Conservation (phyloP, 2,329 filamentous ascomycete genomes). For the Colletotrichum sp. region DNA sequence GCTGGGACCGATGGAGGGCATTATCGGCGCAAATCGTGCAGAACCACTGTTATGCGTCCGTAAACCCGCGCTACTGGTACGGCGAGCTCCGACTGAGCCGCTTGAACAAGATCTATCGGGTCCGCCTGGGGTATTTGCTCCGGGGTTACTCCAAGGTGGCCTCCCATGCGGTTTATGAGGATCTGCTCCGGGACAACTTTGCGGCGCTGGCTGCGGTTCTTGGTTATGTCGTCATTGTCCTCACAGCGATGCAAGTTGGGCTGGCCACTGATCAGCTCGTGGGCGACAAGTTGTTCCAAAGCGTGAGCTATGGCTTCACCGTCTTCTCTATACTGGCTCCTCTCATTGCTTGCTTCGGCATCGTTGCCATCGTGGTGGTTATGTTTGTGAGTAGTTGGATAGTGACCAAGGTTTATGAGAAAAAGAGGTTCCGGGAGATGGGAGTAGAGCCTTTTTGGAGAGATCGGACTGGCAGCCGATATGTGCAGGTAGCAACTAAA, state of each 20-base stretch:
- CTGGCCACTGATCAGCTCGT: slow-evolving; percentile 39
- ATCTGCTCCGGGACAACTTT: slow-evolving; percentile 16
- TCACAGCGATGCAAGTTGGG: slow-evolving; percentile 56
- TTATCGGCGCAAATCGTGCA: slow-evolving; percentile 27
- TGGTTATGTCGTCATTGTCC: slow-evolving; percentile 45
- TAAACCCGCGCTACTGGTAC: slow-evolving; percentile 42
- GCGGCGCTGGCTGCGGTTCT: slow-evolving; percentile 9
- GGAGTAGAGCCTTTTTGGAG: slow-evolving; percentile 20
- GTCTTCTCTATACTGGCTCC: slow-evolving; percentile 52
- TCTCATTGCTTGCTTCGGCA: slow-evolving; percentile 28
- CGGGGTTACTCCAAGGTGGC: slow-evolving; percentile 17
- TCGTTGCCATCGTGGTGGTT: slow-evolving; percentile 22
- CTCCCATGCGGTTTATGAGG: slow-evolving; percentile 17
- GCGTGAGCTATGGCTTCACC: slow-evolving; percentile 51
- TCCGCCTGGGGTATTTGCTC: slow-evolving; percentile 9
- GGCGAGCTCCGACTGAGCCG: slow-evolving; percentile 43
- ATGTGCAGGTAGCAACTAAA: background rate
- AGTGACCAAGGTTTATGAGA: slow-evolving; percentile 20
- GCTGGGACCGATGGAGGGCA: slow-evolving; percentile 42
- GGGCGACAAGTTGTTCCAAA: slow-evolving; percentile 43
- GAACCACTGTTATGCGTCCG: slow-evolving; percentile 29
- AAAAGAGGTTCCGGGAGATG: slow-evolving; percentile 28
- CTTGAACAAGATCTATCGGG: slow-evolving; percentile 47
- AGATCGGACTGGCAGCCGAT: background rate
- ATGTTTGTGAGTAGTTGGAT: slow-evolving; percentile 23